phyloP scores from a whole-genome alignment of 2,329 filamentous ascomycete genomes.

The Aspergillus sp. region DNA sequence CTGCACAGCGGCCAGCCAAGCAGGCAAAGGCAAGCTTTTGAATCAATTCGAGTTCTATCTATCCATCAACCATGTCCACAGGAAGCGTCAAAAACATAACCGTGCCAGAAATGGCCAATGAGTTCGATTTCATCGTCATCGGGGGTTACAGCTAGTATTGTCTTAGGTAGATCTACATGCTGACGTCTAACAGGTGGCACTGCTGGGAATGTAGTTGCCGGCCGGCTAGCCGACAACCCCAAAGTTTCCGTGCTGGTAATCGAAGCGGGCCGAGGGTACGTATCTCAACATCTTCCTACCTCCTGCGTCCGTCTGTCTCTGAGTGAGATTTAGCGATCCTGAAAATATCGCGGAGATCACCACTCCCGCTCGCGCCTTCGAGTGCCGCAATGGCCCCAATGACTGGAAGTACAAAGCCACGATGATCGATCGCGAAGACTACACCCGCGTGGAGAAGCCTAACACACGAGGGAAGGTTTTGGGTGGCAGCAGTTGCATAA shows the following conservation, averaged over 20 bases:
- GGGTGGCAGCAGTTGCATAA: constrained; percentile 50
- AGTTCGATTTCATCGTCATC: background rate
- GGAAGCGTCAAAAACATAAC: background rate
- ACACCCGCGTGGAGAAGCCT: constrained; percentile 53
- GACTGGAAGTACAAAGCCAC: constrained; percentile 56
- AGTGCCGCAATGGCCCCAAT: constrained; percentile 47
- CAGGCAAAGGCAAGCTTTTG: background rate
- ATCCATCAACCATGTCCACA: background rate
- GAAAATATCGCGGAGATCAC: constrained; percentile 44
- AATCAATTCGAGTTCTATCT: background rate
- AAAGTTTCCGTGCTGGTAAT: constrained; percentile 30
- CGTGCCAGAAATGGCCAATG: background rate
- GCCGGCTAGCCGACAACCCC: constrained; percentile 43
- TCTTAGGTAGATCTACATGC: too few relatives aligned
- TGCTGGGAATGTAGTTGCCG: constrained; percentile 33
- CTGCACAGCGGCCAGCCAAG: background rate
- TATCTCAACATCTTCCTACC: background rate
- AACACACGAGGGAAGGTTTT: constrained; percentile 54
- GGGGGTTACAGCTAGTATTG: background rate
- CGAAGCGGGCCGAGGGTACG: constrained; percentile 29
- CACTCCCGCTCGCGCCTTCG: constrained; percentile 49
- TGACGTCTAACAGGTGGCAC: background rate
- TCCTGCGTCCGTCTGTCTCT: background rate
- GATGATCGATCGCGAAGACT: constrained; percentile 45
- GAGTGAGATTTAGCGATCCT: constrained; percentile 17